These are phyloP conservation scores for Whalleya microplaca DNA, from an alignment of 2,329 filamentous ascomycete species.

Conservation along the genomic window DNA sequence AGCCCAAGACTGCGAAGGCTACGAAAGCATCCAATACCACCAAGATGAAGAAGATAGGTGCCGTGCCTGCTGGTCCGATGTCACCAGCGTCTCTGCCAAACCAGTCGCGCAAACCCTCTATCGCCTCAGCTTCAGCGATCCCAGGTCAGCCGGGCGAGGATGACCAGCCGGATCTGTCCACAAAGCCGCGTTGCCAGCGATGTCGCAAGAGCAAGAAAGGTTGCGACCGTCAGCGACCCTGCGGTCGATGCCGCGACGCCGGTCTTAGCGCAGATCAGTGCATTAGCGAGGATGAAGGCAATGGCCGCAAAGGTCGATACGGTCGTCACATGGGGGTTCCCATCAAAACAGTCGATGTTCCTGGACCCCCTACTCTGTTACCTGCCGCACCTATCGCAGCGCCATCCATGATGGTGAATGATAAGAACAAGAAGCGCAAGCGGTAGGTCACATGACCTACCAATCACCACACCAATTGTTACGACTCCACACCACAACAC, in stretches of 20 bases:
- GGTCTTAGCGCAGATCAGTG: conserved; percentile 92
- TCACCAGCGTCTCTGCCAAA: conserved; percentile 70
- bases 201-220: conserved; percentile 99
- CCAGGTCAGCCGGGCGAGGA: conserved; percentile 73
- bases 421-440: conserved; percentile 67
- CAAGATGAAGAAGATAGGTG: conserved; percentile 58
- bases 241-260: conserved; percentile 92
- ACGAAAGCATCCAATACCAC: conserved; percentile 46
- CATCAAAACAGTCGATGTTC: conserved; percentile 59
- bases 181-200: conserved; percentile 94
- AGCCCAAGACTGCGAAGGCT: conserved; percentile 48
- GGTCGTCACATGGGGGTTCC: conserved; percentile 72
- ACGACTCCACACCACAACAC: conserved; percentile 4
- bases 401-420: conserved; percentile 47
- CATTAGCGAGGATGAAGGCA: conserved; percentile 96
- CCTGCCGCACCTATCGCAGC: conserved; percentile 48
- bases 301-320: conserved; percentile 94
- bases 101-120: conserved; percentile 73
- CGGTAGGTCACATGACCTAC: conserved; percentile 42
- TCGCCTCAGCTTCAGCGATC: conserved; percentile 58
- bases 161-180: conserved; percentile 88
- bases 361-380: conserved; percentile 40
- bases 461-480: conserved; percentile 4
- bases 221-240: conserved; percentile 94
- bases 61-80: conserved; percentile 52